A percentile compares a stretch with the other conserved stretches of the same genome.
These are phyloP conservation scores for Casuarina equisetifolia DNA, from an alignment of 306 rosid genomes.

Conservation along the genomic window DNA sequence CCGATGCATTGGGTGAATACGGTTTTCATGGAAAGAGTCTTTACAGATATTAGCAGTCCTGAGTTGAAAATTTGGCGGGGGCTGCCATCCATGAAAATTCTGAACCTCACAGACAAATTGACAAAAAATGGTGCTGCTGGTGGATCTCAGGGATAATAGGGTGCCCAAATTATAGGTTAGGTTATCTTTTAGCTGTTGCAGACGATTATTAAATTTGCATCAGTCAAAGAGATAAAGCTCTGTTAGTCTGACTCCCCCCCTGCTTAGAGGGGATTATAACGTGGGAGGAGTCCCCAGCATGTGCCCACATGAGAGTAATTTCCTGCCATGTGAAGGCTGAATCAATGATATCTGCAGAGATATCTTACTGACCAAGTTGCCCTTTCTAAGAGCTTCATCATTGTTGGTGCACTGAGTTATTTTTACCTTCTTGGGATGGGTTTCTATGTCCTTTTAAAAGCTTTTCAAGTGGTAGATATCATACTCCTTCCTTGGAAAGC, in stretches of 20 bases:
- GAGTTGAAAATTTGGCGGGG: not conserved
- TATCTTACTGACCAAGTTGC: constrained; percentile 41
- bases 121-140: not conserved
- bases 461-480: constrained; percentile 49
- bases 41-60: not conserved
- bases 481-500: constrained; percentile 53
- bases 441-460: constrained; percentile 35
- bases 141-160: constrained; percentile 5
- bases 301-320: constrained; percentile 91
- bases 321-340: constrained; percentile 74
- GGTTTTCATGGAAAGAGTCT: not conserved
- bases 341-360: constrained; percentile 47
- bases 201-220: constrained; percentile 25
- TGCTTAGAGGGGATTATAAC: constrained; percentile 62
- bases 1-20: not conserved
- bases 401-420: constrained; percentile 37
- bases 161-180: constrained; percentile 23
- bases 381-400: constrained; percentile 33
- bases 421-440: constrained; percentile 34
- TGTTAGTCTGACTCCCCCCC: constrained; percentile 58
- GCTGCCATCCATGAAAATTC: too few species aligned
- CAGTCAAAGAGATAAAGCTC: constrained; percentile 57
- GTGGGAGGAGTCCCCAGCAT: constrained; percentile 72
- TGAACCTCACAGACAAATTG: too few species aligned
- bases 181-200: constrained; percentile 28